These are phyloP conservation scores for Cadophora malorum DNA, from an alignment of 2,329 filamentous ascomycete species.

Conservation along the genomic window DNA sequence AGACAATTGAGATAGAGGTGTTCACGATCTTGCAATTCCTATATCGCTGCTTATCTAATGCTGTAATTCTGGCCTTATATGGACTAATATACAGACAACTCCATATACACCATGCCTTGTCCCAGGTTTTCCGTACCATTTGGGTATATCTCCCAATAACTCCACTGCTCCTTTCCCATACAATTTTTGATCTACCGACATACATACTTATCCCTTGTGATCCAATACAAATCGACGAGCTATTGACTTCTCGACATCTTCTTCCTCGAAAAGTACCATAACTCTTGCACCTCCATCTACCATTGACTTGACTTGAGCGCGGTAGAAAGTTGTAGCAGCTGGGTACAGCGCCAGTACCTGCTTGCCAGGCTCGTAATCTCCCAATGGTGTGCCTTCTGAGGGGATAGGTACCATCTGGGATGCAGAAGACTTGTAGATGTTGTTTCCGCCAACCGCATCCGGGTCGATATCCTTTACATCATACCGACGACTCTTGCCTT, in stretches of 20 bases:
- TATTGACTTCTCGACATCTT: conserved; percentile 77
- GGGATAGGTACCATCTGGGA: conserved; percentile 81
- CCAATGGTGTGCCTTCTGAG: conserved; percentile 61
- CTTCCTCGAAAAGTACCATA: conserved; percentile 78
- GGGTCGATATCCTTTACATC: conserved; percentile 82
- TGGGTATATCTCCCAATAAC: conserved; percentile 18
- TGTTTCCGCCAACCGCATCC: conserved; percentile 59
- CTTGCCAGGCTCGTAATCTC: conserved; percentile 69
- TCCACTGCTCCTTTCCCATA: conserved; percentile 3
- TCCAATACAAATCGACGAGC: conserved; percentile 80
- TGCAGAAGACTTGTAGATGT: conserved; percentile 71
- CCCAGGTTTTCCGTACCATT: not conserved
- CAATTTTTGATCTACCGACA: not conserved
- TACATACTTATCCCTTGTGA: conserved; percentile 51
- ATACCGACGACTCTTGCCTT: conserved; percentile 79
- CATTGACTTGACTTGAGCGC: conserved; percentile 79
- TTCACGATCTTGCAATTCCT: too few species aligned
- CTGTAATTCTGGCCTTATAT: not conserved
- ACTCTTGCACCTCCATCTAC: conserved; percentile 57
- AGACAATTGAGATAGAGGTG: too few species aligned
- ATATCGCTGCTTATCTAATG: not conserved
- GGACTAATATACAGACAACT: conserved; percentile 10
- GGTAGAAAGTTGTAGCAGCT: conserved; percentile 85
- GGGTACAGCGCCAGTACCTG: conserved; percentile 81
- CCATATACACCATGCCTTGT: not conserved